Base-by-base conservation (phyloP, 177 flowering plant genomes). In the Tripterygium wilfordii region DNA sequence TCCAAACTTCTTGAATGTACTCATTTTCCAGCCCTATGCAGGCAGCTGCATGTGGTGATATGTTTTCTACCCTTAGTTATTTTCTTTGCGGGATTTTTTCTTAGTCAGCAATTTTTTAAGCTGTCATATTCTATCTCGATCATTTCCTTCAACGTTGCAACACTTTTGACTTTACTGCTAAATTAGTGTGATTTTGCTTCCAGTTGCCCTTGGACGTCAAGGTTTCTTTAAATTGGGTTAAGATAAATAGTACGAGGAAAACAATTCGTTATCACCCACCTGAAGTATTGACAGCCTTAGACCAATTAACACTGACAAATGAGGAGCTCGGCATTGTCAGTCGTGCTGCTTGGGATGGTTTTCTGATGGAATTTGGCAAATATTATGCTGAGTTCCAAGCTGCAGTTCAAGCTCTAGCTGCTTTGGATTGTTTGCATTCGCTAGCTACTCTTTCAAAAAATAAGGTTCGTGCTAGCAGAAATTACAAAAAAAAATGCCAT, bases 341-440 rank as follows among this genome's bases (percentile, higher is more conserved):
- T 64, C 81, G 77, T 39, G 57, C 77, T 69, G 71, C 94, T 19
- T 91, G 98, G 98, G 73, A 72, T 49, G 61, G 38, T 45, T 88
- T 88, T 49, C 54, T 91, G 14, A 71, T 56, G 49, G 78, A 49
- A 25, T 88, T 88, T 62, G 59, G 69, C 48, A 67, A 53, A 64
- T 68, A 77, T 56, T 88, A 79, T 74, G 62, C 79, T 9, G 96
- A 85, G 31, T 88, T 85, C 57, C 92, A 77, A 63, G 80, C 82
- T 61, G 80, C 90, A 60, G 95, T 85, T 54, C 95, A 83, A 63
- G 92, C 98, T 39, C 69, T 91, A 43, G 98, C 96, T 55, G 57
- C 88, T 37, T 77, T 91, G 70, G 98, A 91, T 51, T 91, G 98
- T 53, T 69, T 85, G 45, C 71, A 73, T 69, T 75, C 96, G 23